Evolutionary conservation across 2,329 filamentous ascomycete species (phyloP), one percentile per base, ranked within the genome.

Genomic region (Gyromitra esculenta): DNA sequence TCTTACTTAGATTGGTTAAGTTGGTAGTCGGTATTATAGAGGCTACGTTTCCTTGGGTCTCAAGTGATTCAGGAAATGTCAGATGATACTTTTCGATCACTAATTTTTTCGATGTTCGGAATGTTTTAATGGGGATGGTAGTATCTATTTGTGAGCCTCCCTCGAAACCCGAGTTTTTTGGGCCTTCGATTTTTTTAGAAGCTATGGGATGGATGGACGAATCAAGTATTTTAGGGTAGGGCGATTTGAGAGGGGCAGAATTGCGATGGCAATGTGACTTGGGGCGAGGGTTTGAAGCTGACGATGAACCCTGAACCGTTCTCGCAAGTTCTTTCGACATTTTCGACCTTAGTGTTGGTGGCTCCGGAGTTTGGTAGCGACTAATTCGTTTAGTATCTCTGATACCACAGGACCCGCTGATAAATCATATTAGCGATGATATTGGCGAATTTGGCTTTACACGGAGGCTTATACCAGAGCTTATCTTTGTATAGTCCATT

Each of bases 71-170:
- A 35, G 56, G 37, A 39, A 56, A 62, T 64, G 73, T 73, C 73
- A 76, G 77, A 5, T 59, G 31, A 60, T 79, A 78, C 67, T 39
- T 79, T 59, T 77, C 78, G 4, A 68, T 77, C 43, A 79, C 73
- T 18, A 41, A 56, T 69, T 76, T 62, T 21, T 77, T 70, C 25
- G 59, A 59, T 57, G 77, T 77, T 52, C 68, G 69, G 35, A 77
- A 69, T 67, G 39, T 77, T 67, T 72, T 72, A 25, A 31, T 31
- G 2, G 71, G 63, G 60, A 37, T 13, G 13, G 13, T 48, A 50
- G 54, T 21, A 41, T 45, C 11, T 50, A 31, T 59, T 45, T 48
- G 60, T 48, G 37, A 18, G 8, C 21, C 31, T 41, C 25, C 56
- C 45, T 45, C 25, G 21, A n/a, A n/a, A 7, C 31, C 45, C 6